phyloP scores from a whole-genome alignment of 129 eudicot genomes.

The Sambucus nigra region DNA sequence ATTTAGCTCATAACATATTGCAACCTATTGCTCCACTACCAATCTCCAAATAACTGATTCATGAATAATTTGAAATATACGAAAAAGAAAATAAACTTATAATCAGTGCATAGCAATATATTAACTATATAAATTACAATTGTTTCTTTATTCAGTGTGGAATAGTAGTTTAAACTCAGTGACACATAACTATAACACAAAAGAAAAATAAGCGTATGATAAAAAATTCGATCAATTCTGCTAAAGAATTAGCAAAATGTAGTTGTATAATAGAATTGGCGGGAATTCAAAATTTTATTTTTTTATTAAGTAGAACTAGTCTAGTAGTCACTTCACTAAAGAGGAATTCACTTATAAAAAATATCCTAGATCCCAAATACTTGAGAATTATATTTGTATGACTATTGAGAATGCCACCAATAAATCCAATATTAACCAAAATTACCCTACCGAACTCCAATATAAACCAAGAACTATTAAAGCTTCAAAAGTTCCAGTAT shows the following conservation, averaged over 20 bases:
- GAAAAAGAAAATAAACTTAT: not conserved
- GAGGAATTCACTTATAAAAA: not conserved
- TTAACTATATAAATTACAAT: not conserved
- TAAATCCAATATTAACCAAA: not conserved
- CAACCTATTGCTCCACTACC: conserved; percentile 6
- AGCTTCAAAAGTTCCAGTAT: not conserved
- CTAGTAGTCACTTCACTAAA: not conserved
- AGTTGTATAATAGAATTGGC: not conserved
- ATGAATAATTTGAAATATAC: conserved; percentile 20
- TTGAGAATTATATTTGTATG: not conserved
- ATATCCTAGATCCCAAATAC: not conserved
- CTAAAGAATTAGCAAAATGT: not conserved
- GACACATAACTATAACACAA: not conserved
- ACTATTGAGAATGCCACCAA: not conserved
- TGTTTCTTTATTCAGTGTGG: not conserved
- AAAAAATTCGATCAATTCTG: not conserved
- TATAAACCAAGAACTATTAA: not conserved
- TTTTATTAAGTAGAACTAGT: not conserved
- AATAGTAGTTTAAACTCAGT: not conserved
- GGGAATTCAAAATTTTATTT: not conserved
- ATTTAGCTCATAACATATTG: not conserved
- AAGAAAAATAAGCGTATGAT: not conserved
- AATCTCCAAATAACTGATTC: conserved; percentile 14
- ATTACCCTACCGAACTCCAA: not conserved
- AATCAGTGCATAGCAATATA: not conserved